Evolutionary conservation across 2,329 filamentous ascomycete species (phyloP).

Genomic region (Penicillium polonicum): DNA sequence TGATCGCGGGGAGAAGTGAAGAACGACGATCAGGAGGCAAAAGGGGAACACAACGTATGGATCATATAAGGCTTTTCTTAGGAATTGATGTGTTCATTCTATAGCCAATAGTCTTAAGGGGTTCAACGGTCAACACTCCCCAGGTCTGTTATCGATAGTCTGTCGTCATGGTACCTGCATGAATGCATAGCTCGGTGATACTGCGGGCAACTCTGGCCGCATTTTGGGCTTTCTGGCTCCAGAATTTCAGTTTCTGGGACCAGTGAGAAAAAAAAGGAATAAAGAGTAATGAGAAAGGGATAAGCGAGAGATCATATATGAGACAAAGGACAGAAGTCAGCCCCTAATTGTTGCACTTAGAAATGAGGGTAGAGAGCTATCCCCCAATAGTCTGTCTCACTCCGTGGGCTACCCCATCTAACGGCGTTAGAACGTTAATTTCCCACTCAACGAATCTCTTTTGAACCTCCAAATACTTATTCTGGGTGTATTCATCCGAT

Average conservation of each 20-base stretch:
- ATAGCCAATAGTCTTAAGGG: background rate
- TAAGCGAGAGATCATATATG: background rate
- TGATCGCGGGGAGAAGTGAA: conserved; percentile 25
- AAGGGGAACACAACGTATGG: conserved; percentile 10
- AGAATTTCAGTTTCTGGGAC: background rate
- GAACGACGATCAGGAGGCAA: conserved; percentile 23
- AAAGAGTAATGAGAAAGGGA: background rate
- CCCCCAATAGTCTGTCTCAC: conserved; percentile 2
- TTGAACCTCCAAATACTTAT: background rate
- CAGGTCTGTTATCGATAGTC: background rate
- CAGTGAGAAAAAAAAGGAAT: background rate
- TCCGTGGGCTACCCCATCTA: background rate
- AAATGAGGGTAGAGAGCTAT: conserved; percentile 5
- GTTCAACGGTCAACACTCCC: background rate
- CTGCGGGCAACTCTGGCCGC: background rate
- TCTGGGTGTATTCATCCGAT: background rate
- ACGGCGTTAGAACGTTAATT: background rate
- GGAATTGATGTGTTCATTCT: background rate
- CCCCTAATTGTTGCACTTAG: conserved; percentile 5
- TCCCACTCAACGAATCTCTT: background rate
- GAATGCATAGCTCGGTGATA: conserved; percentile 10
- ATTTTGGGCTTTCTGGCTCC: background rate
- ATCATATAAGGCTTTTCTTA: background rate
- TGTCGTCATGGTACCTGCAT: conserved; percentile 13
- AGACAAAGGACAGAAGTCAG: conserved; percentile 6